These are phyloP conservation scores for Coemansia sp. DNA, from an alignment of 192 early-diverging fungal genomes.

Conservation along the genomic window DNA sequence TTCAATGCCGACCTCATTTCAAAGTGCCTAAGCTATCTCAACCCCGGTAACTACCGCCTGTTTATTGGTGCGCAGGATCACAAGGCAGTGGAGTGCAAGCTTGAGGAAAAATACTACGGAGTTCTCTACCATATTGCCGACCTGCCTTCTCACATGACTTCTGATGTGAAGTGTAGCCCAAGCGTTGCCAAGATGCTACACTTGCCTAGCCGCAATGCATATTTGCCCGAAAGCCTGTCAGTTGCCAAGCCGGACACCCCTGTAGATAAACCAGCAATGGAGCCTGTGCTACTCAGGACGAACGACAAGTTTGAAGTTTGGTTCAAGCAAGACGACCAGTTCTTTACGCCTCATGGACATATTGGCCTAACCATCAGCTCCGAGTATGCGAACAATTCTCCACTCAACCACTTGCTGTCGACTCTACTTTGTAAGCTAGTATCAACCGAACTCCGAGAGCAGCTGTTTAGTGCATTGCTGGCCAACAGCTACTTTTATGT, in stretches of 20 bases:
- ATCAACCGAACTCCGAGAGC: constrained; percentile 64
- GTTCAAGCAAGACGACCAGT: constrained; percentile 92
- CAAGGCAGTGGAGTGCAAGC: constrained; percentile 23
- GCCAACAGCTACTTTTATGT: constrained; percentile 74
- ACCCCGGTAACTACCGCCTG: constrained; percentile 62
- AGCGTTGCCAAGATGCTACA: neutral
- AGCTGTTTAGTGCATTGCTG: constrained; percentile 76
- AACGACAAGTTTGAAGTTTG: constrained; percentile 65
- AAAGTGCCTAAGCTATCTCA: constrained; percentile 61
- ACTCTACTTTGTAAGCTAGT: constrained; percentile 3
- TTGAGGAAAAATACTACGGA: constrained; percentile 76
- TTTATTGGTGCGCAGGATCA: constrained; percentile 45
- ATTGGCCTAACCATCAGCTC: constrained; percentile 62
- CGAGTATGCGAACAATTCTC: neutral
- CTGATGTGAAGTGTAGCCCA: neutral
- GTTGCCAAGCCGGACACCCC: neutral
- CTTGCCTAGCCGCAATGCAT: constrained; percentile 13
- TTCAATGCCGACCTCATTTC: constrained; percentile 65
- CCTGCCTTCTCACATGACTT: neutral
- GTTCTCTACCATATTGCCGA: constrained; percentile 68
- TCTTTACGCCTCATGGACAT: constrained; percentile 81
- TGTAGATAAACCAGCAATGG: neutral
- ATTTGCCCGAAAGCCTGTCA: constrained; percentile 36
- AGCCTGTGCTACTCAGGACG: constrained; percentile 20
- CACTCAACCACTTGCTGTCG: neutral